A percentile compares a stretch with the other conserved stretches of the same genome.
Evolutionary conservation across 345 rosid species (phyloP).

Genomic region (Brassica carinata): DNA sequence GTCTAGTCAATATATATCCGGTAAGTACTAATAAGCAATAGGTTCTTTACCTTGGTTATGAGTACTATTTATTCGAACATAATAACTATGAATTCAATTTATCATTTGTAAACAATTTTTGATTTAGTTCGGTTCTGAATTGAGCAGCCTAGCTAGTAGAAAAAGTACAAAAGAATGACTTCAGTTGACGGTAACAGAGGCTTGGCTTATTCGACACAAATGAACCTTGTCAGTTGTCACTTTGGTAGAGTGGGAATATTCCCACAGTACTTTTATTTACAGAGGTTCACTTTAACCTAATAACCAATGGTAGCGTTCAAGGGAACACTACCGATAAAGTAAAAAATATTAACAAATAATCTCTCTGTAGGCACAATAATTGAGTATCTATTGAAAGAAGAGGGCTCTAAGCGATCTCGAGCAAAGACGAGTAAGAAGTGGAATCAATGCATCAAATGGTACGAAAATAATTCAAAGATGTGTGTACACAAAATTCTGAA

Average conservation of each 20-base stretch:
- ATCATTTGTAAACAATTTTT: too few relatives aligned
- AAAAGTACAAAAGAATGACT: conserved; percentile 13
- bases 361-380: background rate
- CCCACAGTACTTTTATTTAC: conserved; percentile 10
- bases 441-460: conserved; percentile 2
- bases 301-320: conserved; percentile 7
- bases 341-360: background rate
- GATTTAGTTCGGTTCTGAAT: too few relatives aligned
- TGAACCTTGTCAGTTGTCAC: background rate
- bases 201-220: background rate
- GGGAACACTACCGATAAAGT: background rate
- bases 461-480: background rate
- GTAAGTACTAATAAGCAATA: too few relatives aligned
- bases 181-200: conserved; percentile 23
- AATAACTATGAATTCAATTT: too few relatives aligned
- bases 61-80: too few relatives aligned
- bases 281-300: background rate
- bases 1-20: too few relatives aligned
- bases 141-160: background rate
- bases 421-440: background rate
- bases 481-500: background rate
- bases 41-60: too few relatives aligned
- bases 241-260: conserved; percentile 25
- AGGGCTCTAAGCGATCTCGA: background rate
- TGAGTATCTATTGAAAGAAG: background rate